Evolutionary conservation across 2,329 filamentous ascomycete genomes (phyloP).

Genomic region (Alternaria alternata): DNA sequence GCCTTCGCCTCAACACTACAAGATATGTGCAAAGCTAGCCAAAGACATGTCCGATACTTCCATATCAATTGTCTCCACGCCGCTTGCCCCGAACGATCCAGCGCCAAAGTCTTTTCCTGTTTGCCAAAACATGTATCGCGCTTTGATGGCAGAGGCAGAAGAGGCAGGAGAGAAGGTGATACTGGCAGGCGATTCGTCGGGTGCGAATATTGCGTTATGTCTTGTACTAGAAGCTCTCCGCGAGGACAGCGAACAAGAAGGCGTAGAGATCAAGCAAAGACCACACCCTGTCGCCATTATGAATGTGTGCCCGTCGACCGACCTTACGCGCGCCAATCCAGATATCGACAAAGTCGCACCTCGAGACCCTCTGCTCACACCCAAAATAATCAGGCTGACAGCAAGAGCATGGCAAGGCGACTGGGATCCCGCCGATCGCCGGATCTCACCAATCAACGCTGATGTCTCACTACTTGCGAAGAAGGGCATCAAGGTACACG

Average conservation of each 20-base stretch:
- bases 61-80: slow-evolving; percentile 61
- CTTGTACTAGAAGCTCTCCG: slow-evolving; percentile 52
- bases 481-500: slow-evolving; percentile 59
- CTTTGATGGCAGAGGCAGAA: slow-evolving; percentile 52
- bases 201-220: slow-evolving; percentile 61
- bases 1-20: slow-evolving; percentile 62
- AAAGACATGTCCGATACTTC: slow-evolving; percentile 51
- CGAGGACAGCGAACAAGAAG: slow-evolving; percentile 33
- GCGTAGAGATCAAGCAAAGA: slow-evolving; percentile 5
- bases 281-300: slow-evolving; percentile 53
- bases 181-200: slow-evolving; percentile 64
- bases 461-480: slow-evolving; percentile 53
- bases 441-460: slow-evolving; percentile 59
- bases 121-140: slow-evolving; percentile 57
- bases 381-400: slow-evolving; percentile 52
- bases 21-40: slow-evolving; percentile 57
- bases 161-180: slow-evolving; percentile 55
- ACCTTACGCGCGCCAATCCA: slow-evolving; percentile 58
- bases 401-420: slow-evolving; percentile 54
- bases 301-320: slow-evolving; percentile 59
- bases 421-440: slow-evolving; percentile 54
- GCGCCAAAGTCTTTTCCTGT: slow-evolving; percentile 59
- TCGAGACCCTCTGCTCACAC: slow-evolving; percentile 58
- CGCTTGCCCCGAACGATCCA: slow-evolving; percentile 63
- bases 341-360: slow-evolving; percentile 53